phyloP scores from a whole-genome alignment of 352 stramenopile genomes.

The Pythium aphanidermatum region DNA sequence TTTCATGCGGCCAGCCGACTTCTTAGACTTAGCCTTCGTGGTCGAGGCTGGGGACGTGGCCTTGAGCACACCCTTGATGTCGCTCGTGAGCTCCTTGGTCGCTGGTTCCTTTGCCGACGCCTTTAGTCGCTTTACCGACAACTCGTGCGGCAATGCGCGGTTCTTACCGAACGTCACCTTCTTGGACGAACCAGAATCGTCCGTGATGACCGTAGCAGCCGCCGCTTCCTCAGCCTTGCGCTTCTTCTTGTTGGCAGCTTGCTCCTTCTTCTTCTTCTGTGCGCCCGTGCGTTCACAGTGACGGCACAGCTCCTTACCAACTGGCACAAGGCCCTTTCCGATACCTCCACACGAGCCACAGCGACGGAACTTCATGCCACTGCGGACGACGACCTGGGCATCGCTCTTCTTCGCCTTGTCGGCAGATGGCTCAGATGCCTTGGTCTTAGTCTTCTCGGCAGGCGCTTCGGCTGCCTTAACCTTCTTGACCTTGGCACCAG shows the following conservation, averaged over 20 bases:
- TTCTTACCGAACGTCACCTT: conserved; percentile 87
- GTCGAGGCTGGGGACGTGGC: conserved; percentile 19
- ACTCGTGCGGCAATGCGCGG: conserved; percentile 64
- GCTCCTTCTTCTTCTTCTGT: conserved; percentile 48
- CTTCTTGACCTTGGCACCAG: conserved; percentile 38
- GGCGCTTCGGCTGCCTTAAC: conserved; percentile 24
- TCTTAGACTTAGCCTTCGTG: conserved; percentile 22
- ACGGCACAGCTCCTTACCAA: conserved; percentile 52
- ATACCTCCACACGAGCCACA: conserved; percentile 60
- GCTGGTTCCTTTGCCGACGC: conserved; percentile 58
- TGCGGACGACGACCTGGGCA: conserved; percentile 39
- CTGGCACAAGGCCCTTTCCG: conserved; percentile 65
- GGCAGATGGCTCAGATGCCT: conserved; percentile 12
- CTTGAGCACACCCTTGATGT: conserved; percentile 78
- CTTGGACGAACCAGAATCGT: conserved; percentile 35
- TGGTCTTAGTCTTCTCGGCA: conserved; percentile 5
- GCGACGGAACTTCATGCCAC: conserved; percentile 69
- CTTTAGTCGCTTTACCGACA: conserved; percentile 81
- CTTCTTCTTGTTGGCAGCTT: conserved; percentile 44
- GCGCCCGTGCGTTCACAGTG: conserved; percentile 69
- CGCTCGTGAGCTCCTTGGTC: conserved; percentile 39
- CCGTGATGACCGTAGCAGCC: conserved; percentile 21
- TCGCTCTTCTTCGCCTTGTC: conserved; percentile 24
- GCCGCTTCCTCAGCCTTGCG: conserved; percentile 46
- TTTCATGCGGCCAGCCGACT: conserved; percentile 46